phyloP scores from a whole-genome alignment of 495 filamentous ascomycete genomes.

The Recurvomyces mirabilis region DNA sequence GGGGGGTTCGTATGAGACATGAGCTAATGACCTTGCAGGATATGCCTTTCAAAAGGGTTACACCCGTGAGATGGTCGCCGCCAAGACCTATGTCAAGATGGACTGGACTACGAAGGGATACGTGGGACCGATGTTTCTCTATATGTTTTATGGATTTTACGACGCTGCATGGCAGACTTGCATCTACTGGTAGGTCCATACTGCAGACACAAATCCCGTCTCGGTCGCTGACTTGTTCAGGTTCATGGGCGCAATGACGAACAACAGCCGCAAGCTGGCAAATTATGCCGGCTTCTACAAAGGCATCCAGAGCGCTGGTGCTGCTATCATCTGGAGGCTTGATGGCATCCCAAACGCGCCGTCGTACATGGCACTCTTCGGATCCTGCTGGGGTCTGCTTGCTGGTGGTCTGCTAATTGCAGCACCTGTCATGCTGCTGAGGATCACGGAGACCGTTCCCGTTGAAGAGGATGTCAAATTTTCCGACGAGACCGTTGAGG shows the following conservation, averaged over 20 bases:
- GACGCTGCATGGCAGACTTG: conserved; percentile 79
- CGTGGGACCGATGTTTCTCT: conserved; percentile 77
- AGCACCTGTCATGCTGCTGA: conserved; percentile 66
- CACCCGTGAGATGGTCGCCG: conserved; percentile 34
- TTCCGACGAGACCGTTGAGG: conserved; percentile 56
- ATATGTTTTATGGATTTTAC: conserved; percentile 88
- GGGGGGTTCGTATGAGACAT: no score
- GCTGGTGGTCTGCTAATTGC: conserved; percentile 61
- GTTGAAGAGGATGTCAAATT: conserved; percentile 73
- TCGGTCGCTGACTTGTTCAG: conserved; percentile 32
- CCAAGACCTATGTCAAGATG: conserved; percentile 30
- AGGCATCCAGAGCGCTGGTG: conserved; percentile 89
- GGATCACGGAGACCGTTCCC: conserved; percentile 60
- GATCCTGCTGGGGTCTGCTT: conserved; percentile 59
- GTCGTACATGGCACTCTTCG: conserved; percentile 46
- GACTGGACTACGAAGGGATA: conserved; percentile 61
- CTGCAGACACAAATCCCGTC: conserved; percentile 16
- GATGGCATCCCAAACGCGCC: conserved; percentile 45
- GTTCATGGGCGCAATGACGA: conserved; percentile 87
- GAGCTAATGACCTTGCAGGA: no score
- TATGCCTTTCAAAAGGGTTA: conserved; percentile 65
- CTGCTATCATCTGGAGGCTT: conserved; percentile 68
- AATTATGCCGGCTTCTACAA: conserved; percentile 96
- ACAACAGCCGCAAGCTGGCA: conserved; percentile 82
- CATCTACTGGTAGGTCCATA: conserved; percentile 64